Evolutionary conservation across 208 protist species (phyloP).

Genomic region (Crithidia acanthocephali): DNA sequence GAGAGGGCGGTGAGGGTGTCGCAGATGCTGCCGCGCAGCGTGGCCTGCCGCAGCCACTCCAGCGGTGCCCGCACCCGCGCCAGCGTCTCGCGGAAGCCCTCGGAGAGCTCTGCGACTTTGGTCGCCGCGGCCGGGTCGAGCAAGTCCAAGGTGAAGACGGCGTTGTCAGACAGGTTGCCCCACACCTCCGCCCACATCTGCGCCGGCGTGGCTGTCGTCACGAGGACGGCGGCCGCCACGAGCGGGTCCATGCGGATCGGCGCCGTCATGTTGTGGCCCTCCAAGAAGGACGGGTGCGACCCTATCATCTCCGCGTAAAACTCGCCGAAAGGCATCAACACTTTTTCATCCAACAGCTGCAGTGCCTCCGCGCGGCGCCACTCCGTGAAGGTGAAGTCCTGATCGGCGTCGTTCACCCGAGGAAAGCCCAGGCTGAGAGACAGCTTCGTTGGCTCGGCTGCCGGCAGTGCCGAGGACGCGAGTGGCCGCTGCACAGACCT

Average conservation of each 20-base stretch:
- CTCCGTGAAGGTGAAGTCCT: conserved; percentile 16
- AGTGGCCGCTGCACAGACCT: neutral
- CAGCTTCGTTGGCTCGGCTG: conserved; percentile 13
- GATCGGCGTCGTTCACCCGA: conserved; percentile 1
- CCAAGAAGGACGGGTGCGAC: conserved; percentile 6
- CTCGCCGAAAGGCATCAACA: conserved; percentile 28
- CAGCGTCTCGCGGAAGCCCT: conserved; percentile 30
- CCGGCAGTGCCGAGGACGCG: neutral
- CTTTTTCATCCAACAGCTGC: conserved; percentile 18
- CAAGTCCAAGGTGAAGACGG: conserved; percentile 29
- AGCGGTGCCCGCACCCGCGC: conserved; percentile 19
- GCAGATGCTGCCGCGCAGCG: conserved; percentile 19
- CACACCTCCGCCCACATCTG: conserved; percentile 32
- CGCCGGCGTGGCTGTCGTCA: conserved; percentile 3
- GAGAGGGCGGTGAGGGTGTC: conserved; percentile 29
- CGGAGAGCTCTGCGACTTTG: conserved; percentile 14
- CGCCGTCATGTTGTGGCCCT: neutral
- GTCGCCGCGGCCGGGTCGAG: conserved; percentile 15
- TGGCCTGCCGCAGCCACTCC: conserved; percentile 29
- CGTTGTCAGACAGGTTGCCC: conserved; percentile 36
- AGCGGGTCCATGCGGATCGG: conserved; percentile 16
- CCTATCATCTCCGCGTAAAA: conserved; percentile 22
- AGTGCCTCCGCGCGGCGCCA: conserved; percentile 24
- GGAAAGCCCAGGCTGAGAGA: neutral
- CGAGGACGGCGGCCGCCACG: conserved; percentile 3